Conservation (phyloP, 2,329 filamentous ascomycete genomes). For the Aspergillus fijiensis region DNA sequence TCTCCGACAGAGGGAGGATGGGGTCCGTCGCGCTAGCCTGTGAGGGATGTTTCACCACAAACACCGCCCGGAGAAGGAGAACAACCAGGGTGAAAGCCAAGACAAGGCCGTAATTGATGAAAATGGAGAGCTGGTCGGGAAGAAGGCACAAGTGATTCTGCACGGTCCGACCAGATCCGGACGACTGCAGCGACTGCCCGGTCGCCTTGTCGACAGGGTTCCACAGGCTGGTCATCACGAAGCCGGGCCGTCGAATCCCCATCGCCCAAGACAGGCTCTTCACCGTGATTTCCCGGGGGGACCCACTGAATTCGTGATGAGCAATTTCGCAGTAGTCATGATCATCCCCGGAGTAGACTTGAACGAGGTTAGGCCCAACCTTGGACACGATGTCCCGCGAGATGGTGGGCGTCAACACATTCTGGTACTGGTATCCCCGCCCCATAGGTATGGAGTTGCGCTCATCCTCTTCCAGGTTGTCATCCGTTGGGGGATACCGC, state of each 20-base stretch:
- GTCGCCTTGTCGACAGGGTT: constrained; percentile 71
- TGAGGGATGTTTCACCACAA: constrained; percentile 28
- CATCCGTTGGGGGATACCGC: constrained; percentile 71
- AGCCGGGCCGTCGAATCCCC: constrained; percentile 85
- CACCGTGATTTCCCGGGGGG: constrained; percentile 79
- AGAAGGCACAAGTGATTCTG: constrained; percentile 89
- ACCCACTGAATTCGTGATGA: constrained; percentile 67
- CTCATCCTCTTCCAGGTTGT: constrained; percentile 60
- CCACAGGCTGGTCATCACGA: constrained; percentile 85
- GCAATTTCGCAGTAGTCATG: constrained; percentile 95
- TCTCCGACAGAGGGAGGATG: constrained; percentile 33
- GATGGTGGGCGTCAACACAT: constrained; percentile 76
- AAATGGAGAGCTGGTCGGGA: constrained; percentile 82
- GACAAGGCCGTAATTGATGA: constrained; percentile 72
- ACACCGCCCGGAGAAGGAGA: constrained; percentile 47
- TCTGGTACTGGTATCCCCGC: constrained; percentile 92
- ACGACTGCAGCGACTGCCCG: constrained; percentile 30
- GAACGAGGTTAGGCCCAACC: constrained; percentile 71
- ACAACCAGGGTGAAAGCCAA: constrained; percentile 54
- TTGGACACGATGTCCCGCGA: constrained; percentile 73
- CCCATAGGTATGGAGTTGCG: constrained; percentile 75
- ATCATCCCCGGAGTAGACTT: constrained; percentile 93
- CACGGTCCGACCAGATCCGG: constrained; percentile 55
- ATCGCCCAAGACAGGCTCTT: constrained; percentile 96
- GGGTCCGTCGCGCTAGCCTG: constrained; percentile 13